A percentile compares a stretch with the other conserved stretches of the same genome.
Evolutionary conservation across 1,139 yeast genomes (phyloP).

Genomic region (Yamadazyma oceani): DNA sequence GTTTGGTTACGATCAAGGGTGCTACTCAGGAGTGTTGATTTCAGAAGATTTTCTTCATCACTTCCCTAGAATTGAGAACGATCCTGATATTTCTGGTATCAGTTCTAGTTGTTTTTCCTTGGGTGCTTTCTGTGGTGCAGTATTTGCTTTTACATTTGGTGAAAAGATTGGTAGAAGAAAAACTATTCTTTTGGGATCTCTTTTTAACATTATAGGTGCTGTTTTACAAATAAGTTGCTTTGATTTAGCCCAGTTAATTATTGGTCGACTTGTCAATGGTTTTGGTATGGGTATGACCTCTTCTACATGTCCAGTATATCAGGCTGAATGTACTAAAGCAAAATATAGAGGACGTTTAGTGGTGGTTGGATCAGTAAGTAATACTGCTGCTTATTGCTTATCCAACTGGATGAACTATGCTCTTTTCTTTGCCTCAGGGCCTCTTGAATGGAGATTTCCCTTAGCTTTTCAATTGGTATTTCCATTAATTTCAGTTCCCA

Average conservation of each 20-base stretch:
- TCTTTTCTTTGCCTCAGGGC: constrained; percentile 19
- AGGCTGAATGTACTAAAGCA: constrained; percentile 33
- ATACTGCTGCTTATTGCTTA: constrained; percentile 24
- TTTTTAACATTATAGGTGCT: constrained; percentile 27
- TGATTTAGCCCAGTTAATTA: constrained; percentile 22
- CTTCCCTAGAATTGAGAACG: constrained; percentile 27
- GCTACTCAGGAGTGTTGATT: constrained; percentile 59
- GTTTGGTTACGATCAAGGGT: constrained; percentile 77
- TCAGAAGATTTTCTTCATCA: constrained; percentile 30
- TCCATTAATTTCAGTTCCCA: constrained; percentile 19
- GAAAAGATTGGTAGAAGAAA: constrained; percentile 28
- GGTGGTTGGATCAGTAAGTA: constrained; percentile 30
- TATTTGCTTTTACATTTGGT: constrained; percentile 27
- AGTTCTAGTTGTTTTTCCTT: constrained; percentile 36
- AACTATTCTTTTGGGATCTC: constrained; percentile 24
- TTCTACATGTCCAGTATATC: constrained; percentile 31
- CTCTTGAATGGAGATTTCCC: constrained; percentile 28
- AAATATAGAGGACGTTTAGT: constrained; percentile 33
- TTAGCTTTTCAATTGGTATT: constrained; percentile 33
- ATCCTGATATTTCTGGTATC: constrained; percentile 41
- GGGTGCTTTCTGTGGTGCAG: constrained; percentile 32
- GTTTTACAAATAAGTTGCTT: constrained; percentile 26
- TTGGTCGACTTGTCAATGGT: constrained; percentile 41
- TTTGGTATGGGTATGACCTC: constrained; percentile 32
- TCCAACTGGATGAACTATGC: constrained; percentile 26